Percentiles rank a stretch among this genome's conserved stretches.
These are phyloP conservation scores for Chaetomiaceae sp. DNA, from an alignment of 2,329 filamentous ascomycete species.

Conservation along the genomic window DNA sequence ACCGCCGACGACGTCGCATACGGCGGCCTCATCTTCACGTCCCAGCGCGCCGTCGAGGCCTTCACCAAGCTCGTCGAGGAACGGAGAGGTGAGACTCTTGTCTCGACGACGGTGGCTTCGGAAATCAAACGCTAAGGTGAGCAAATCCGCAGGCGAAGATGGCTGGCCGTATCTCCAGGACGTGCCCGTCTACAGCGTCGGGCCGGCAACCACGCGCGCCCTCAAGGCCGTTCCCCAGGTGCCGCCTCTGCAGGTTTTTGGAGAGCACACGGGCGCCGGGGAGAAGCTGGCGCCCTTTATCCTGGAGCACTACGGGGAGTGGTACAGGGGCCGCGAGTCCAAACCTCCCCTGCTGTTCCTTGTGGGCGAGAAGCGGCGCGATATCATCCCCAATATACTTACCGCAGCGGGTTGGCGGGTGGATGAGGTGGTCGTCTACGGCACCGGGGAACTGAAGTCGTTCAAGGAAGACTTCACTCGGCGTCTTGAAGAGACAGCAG, in stretches of 20 bases:
- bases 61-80: constrained; percentile 61
- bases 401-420: constrained; percentile 59
- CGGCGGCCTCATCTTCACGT: constrained; percentile 79
- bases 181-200: constrained; percentile 70
- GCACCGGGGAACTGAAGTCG: constrained; percentile 74
- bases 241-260: constrained; percentile 61
- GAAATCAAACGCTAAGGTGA: constrained; percentile 17
- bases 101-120: constrained; percentile 20
- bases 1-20: constrained; percentile 43
- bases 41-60: constrained; percentile 76
- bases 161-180: constrained; percentile 52
- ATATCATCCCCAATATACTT: constrained; percentile 81
- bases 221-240: constrained; percentile 53
- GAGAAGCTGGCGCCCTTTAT: constrained; percentile 76
- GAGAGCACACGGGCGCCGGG: constrained; percentile 79
- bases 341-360: constrained; percentile 74
- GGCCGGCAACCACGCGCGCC: constrained; percentile 73
- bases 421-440: constrained; percentile 79
- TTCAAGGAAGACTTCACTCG: constrained; percentile 65
- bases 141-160: constrained; percentile 14
- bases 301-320: constrained; percentile 65
- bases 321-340: constrained; percentile 39
- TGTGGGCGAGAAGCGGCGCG: constrained; percentile 82
- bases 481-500: constrained; percentile 44
- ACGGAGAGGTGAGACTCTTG: constrained; percentile 36